Evolutionary conservation across 805 yeast genomes (phyloP).

Genomic region (Candida patagonica): DNA sequence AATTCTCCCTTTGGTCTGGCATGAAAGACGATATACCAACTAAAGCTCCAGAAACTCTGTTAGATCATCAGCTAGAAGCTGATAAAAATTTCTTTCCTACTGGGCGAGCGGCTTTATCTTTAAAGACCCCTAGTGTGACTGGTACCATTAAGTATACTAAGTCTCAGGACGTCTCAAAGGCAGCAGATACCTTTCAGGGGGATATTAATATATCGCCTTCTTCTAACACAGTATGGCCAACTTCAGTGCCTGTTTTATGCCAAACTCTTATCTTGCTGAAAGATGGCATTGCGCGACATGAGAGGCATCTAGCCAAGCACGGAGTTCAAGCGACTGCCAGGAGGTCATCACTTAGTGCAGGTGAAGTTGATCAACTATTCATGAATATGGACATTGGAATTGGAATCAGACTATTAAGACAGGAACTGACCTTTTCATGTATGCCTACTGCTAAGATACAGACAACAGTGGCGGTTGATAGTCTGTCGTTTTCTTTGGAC

Average conservation of each 20-base stretch:
- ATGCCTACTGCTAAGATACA: slow-evolving; percentile 91
- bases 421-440: slow-evolving; percentile 72
- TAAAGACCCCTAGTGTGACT: slow-evolving; percentile 69
- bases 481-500: slow-evolving; percentile 50
- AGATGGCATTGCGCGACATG: slow-evolving; percentile 23
- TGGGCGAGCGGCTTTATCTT: slow-evolving; percentile 29
- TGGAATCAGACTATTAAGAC: slow-evolving; percentile 60
- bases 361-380: slow-evolving; percentile 13
- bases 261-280: slow-evolving; percentile 48
- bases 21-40: slow-evolving; percentile 1
- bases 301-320: background rate
- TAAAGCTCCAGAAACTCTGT: background rate
- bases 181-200: slow-evolving; percentile 25
- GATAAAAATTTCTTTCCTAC: background rate
- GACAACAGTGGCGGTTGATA: slow-evolving; percentile 67
- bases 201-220: slow-evolving; percentile 61
- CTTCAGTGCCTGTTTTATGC: slow-evolving; percentile 68
- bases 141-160: slow-evolving; percentile 44
- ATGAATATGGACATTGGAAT: slow-evolving; percentile 51
- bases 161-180: slow-evolving; percentile 4
- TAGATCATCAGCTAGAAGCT: background rate
- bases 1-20: slow-evolving; percentile 10
- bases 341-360: slow-evolving; percentile 2
- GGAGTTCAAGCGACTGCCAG: background rate
- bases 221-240: slow-evolving; percentile 56